These are phyloP conservation scores for Kokia cookei DNA, from an alignment of 441 rosid genomes.

Conservation along the genomic window DNA sequence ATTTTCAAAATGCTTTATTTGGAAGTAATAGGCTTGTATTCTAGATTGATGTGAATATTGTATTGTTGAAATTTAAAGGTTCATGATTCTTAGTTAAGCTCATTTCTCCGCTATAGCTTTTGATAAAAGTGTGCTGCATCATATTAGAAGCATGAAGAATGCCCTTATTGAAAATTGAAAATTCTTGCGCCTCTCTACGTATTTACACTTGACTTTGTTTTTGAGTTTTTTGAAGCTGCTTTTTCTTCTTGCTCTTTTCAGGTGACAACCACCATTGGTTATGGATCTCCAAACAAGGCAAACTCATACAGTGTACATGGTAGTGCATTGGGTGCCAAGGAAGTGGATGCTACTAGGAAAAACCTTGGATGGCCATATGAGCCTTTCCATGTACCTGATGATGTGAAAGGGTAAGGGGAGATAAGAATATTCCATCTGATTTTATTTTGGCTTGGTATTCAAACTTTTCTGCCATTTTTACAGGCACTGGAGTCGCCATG, in stretches of 20 bases:
- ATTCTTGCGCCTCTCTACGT: background rate
- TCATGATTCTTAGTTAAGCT: background rate
- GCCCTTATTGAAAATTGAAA: background rate
- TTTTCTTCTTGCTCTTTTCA: constrained; percentile 20
- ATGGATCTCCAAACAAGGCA: constrained; percentile 84
- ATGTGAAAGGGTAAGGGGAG: constrained; percentile 52
- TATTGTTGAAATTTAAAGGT: background rate
- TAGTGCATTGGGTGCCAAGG: constrained; percentile 82
- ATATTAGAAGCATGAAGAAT: background rate
- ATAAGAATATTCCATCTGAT: background rate
- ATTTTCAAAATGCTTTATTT: constrained; percentile 5
- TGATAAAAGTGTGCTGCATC: background rate
- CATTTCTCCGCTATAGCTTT: background rate
- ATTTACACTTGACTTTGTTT: background rate
- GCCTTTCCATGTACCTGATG: constrained; percentile 88
- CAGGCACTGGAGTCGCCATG: constrained; percentile 98
- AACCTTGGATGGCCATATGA: constrained; percentile 82
- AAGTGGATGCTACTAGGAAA: constrained; percentile 86
- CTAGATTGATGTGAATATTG: background rate
- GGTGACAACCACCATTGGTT: constrained; percentile 89
- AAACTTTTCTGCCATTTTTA: constrained; percentile 11
- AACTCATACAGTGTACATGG: constrained; percentile 84
- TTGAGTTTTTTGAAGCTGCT: background rate
- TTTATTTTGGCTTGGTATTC: constrained; percentile 5
- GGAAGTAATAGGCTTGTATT: background rate